phyloP scores from a whole-genome alignment of 2,329 filamentous ascomycete genomes.

The Aspergillus pseudoviridinutans region DNA sequence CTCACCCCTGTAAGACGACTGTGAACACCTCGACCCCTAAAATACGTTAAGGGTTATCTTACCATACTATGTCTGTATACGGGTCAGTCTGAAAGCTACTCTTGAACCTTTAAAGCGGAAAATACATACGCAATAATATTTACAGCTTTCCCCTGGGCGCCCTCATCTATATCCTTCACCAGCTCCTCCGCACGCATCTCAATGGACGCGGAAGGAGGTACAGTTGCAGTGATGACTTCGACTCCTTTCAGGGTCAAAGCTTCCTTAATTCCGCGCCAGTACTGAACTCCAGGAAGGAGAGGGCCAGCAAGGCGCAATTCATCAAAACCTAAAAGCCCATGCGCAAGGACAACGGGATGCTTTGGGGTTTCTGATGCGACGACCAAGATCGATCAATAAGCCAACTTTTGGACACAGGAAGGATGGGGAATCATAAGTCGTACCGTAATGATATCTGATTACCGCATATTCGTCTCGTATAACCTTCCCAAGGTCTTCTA shows the following conservation, averaged over 20 bases:
- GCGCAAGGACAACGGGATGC: constrained; percentile 59
- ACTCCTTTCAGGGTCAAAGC: constrained; percentile 54
- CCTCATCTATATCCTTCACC: constrained; percentile 49
- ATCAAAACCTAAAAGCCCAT: constrained; percentile 64
- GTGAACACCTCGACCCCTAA: constrained; percentile 1
- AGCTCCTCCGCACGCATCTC: constrained; percentile 54
- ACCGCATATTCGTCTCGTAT: constrained; percentile 61
- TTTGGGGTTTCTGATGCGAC: constrained; percentile 40
- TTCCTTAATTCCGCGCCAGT: constrained; percentile 62
- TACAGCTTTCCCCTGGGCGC: constrained; percentile 54
- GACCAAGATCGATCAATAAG: background rate
- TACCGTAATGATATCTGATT: constrained; percentile 56
- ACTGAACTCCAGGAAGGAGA: constrained; percentile 55
- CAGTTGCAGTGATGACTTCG: constrained; percentile 58
- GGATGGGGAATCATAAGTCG: background rate
- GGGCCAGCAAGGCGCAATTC: constrained; percentile 54
- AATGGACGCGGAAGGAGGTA: constrained; percentile 57
- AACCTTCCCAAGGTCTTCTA: constrained; percentile 49
- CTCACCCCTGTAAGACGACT: constrained; percentile 30
- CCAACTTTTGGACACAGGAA: background rate
- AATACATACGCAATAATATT: constrained; percentile 60
- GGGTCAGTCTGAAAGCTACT: constrained; percentile 3
- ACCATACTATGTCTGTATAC: constrained; percentile 47
- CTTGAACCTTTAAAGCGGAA: background rate
- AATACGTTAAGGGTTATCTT: constrained; percentile 9